Evolutionary conservation across 768 basidiomycete species (phyloP).

Genomic region (Tulasnella sp.): DNA sequence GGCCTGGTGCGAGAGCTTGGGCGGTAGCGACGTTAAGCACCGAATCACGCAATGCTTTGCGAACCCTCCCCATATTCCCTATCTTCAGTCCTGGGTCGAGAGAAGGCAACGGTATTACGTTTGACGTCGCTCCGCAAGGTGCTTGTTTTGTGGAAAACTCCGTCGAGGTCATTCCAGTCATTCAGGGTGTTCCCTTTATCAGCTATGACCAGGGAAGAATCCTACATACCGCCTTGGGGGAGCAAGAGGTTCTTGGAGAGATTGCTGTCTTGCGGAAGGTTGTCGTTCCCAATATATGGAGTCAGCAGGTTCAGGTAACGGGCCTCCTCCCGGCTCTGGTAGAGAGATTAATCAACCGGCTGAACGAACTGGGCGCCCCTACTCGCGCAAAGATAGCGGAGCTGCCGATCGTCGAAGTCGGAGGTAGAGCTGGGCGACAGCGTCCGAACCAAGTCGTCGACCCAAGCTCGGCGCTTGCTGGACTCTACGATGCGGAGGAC

Average conservation of each 20-base stretch:
- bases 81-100: slow-evolving; percentile 34
- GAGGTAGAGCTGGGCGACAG: background rate
- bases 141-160: slow-evolving; percentile 6
- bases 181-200: background rate
- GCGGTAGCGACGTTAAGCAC: background rate
- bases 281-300: background rate
- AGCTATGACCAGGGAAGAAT: background rate
- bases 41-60: background rate
- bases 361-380: background rate
- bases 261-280: background rate
- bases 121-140: background rate
- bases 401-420: slow-evolving; percentile 4
- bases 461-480: background rate
- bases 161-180: background rate
- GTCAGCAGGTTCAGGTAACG: background rate
- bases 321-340: background rate
- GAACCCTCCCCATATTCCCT: slow-evolving; percentile 10
- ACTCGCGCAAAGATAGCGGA: background rate
- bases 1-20: background rate
- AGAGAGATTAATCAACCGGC: background rate
- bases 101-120: slow-evolving; percentile 29
- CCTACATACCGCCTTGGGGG: background rate
- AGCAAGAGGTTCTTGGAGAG: background rate
- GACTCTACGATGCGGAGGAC: slow-evolving; percentile 11
- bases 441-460: slow-evolving; percentile 2